Evolutionary conservation across 2,329 filamentous ascomycete genomes (phyloP).

Genomic region (Pezicula radicicola): DNA sequence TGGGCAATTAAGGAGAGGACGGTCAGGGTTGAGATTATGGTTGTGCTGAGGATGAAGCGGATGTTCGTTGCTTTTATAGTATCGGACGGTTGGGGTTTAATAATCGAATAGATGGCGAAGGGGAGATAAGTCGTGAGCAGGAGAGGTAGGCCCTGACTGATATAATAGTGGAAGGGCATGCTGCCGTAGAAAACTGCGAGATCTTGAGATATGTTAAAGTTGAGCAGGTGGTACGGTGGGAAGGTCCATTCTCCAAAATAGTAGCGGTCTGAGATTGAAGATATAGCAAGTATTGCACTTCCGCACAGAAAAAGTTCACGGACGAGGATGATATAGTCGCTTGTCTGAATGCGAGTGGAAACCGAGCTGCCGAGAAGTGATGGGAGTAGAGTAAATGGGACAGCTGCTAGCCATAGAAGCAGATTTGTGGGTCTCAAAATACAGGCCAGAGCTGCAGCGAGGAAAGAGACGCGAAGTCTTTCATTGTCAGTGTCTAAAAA

Average conservation of each 20-base stretch:
- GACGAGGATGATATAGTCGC: constrained; percentile 47
- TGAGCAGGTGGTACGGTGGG: constrained; percentile 80
- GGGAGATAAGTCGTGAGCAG: constrained; percentile 81
- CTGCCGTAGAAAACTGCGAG: constrained; percentile 89
- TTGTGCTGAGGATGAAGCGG: constrained; percentile 46
- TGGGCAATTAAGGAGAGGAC: constrained; percentile 79
- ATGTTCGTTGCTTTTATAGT: constrained; percentile 34
- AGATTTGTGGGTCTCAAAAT: constrained; percentile 87
- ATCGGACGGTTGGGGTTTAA: constrained; percentile 32
- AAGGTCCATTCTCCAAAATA: constrained; percentile 89
- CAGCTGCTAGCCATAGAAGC: constrained; percentile 76
- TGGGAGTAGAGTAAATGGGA: constrained; percentile 47
- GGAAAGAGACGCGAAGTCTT: constrained; percentile 61
- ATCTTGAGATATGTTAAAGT: constrained; percentile 86
- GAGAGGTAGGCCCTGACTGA: constrained; percentile 84
- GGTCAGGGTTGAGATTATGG: constrained; percentile 56
- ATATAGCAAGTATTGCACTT: constrained; percentile 58
- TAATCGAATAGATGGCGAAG: constrained; percentile 67
- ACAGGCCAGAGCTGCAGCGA: constrained; percentile 77
- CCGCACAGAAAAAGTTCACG: constrained; percentile 65
- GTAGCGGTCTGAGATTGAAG: constrained; percentile 65
- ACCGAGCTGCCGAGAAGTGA: constrained; percentile 37
- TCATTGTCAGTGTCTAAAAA: neutral
- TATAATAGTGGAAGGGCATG: constrained; percentile 90
- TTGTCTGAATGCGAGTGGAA: constrained; percentile 5